These are phyloP conservation scores for Ilyonectria robusta DNA, from an alignment of 2,329 filamentous ascomycete genomes.

Conservation along the genomic window DNA sequence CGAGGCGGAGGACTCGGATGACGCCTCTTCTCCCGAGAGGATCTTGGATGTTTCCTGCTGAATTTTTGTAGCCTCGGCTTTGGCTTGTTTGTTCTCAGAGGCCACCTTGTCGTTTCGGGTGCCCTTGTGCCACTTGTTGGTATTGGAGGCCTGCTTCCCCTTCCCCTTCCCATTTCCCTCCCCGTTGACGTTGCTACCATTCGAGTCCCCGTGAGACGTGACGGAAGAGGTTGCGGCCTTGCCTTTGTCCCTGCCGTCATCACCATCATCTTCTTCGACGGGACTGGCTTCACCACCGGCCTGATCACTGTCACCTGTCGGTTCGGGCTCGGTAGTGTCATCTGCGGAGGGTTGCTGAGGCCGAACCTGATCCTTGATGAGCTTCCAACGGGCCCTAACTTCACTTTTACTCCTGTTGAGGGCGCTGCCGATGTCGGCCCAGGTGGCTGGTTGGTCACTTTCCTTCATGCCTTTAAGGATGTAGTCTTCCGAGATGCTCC, in stretches of 20 bases:
- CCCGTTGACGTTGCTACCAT: constrained; percentile 11
- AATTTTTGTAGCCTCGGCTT: constrained; percentile 31
- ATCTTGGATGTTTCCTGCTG: constrained; percentile 20
- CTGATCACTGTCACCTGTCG: constrained; percentile 6
- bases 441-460: constrained; percentile 39
- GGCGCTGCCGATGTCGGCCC: constrained; percentile 49
- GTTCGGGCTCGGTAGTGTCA: constrained; percentile 16
- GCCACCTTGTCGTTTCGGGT: constrained; percentile 38
- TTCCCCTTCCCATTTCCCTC: constrained; percentile 18
- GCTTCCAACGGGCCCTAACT: constrained; percentile 51
- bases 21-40: constrained; percentile 48
- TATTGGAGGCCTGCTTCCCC: constrained; percentile 3
- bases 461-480: constrained; percentile 54
- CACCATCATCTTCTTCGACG: background rate
- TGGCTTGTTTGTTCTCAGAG: constrained; percentile 41
- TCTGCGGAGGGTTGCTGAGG: background rate
- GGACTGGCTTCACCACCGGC: background rate
- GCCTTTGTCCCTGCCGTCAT: background rate
- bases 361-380: constrained; percentile 49
- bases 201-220: background rate
- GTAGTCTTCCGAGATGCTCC: constrained; percentile 55
- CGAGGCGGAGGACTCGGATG: constrained; percentile 35
- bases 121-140: constrained; percentile 39
- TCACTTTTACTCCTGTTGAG: constrained; percentile 50
- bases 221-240: background rate